phyloP scores from a whole-genome alignment of 495 filamentous ascomycete species.

The Xylaria palmicola region DNA sequence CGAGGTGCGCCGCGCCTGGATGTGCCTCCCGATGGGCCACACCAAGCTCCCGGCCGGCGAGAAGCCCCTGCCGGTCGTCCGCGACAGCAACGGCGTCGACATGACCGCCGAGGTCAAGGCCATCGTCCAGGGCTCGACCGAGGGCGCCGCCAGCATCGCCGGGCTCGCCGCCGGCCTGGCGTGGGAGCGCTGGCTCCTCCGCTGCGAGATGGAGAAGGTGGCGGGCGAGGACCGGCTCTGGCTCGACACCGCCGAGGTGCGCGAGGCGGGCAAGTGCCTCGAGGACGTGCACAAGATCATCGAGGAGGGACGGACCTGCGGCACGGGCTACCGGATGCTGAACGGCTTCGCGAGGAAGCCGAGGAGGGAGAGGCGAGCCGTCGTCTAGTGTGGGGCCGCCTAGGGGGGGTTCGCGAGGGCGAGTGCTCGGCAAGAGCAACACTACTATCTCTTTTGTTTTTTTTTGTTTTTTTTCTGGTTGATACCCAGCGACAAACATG shows the following conservation, averaged over 20 bases:
- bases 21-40: slow-evolving; percentile 79
- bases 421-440: not conserved
- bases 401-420: not conserved
- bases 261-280: slow-evolving; percentile 56
- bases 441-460: slow-evolving; percentile 6
- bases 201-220: slow-evolving; percentile 80
- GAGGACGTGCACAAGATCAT: slow-evolving; percentile 77
- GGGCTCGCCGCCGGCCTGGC: slow-evolving; percentile 84
- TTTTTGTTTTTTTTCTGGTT: too few relatives aligned
- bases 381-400: not conserved
- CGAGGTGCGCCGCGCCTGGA: slow-evolving; percentile 81
- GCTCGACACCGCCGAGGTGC: slow-evolving; percentile 45
- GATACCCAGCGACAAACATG: not conserved
- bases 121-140: slow-evolving; percentile 67
- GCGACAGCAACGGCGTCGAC: slow-evolving; percentile 39
- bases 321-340: slow-evolving; percentile 82
- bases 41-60: slow-evolving; percentile 49
- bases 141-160: slow-evolving; percentile 69
- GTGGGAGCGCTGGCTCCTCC: slow-evolving; percentile 96
- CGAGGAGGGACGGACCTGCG: slow-evolving; percentile 77
- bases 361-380: not conserved
- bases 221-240: slow-evolving; percentile 58
- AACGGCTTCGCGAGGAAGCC: slow-evolving; percentile 91
- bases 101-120: slow-evolving; percentile 60
- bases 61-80: slow-evolving; percentile 29